phyloP scores from a whole-genome alignment of 2,329 filamentous ascomycete genomes.

The Cladosporium colombiae region DNA sequence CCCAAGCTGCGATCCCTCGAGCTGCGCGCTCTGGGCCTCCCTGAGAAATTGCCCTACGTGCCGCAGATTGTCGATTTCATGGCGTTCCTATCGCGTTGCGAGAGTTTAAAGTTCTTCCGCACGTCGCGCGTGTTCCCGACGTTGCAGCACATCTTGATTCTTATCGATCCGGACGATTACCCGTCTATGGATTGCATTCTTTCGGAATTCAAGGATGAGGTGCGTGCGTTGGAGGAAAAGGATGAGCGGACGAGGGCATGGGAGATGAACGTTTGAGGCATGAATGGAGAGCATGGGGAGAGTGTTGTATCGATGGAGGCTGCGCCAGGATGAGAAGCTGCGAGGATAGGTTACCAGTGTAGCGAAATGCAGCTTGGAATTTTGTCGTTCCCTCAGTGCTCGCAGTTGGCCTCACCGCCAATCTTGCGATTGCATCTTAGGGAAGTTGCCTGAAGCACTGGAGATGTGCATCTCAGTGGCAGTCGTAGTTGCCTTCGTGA shows the following conservation, averaged over 20 bases:
- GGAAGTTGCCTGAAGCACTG: too few species aligned
- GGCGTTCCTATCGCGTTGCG: neutral
- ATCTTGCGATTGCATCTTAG: neutral
- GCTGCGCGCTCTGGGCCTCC: neutral
- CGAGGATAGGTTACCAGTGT: neutral
- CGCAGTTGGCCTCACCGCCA: neutral
- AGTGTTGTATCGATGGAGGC: neutral
- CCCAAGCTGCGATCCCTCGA: neutral
- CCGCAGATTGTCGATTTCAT: neutral
- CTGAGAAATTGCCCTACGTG: neutral
- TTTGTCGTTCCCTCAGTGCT: neutral
- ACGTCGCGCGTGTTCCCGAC: neutral
- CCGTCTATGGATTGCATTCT: neutral
- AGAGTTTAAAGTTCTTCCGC: neutral
- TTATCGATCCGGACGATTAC: neutral
- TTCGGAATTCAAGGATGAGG: neutral
- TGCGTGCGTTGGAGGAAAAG: neutral
- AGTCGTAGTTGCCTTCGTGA: neutral
- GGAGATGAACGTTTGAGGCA: neutral
- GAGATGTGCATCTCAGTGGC: too few species aligned
- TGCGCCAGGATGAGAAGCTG: neutral
- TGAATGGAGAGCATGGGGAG: neutral
- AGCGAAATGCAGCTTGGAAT: neutral
- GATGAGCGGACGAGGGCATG: neutral
- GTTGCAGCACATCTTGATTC: neutral